Evolutionary conservation across 2,329 filamentous ascomycete genomes (phyloP).

Genomic region (Fusarium paranaense): DNA sequence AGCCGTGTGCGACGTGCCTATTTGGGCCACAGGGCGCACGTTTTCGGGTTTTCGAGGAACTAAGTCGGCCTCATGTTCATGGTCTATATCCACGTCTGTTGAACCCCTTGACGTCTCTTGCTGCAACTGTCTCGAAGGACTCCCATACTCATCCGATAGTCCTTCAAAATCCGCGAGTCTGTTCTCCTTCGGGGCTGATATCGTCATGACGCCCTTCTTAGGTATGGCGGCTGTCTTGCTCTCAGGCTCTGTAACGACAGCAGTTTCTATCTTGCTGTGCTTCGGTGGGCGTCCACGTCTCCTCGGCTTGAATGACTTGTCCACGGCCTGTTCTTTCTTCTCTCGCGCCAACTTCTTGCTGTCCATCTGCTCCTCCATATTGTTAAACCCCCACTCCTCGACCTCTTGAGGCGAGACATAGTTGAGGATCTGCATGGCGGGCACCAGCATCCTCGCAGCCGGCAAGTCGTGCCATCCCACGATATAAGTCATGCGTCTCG

Average conservation of each 20-base stretch:
- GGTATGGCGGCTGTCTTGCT: conserved; percentile 37
- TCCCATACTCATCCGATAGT: conserved; percentile 46
- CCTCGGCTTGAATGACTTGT: conserved; percentile 22
- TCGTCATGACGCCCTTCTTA: conserved; percentile 49
- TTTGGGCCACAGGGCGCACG: background rate
- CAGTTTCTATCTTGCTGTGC: conserved; percentile 49
- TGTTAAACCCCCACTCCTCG: conserved; percentile 67
- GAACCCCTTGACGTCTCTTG: conserved; percentile 33
- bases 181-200: conserved; percentile 52
- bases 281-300: conserved; percentile 46
- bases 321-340: conserved; percentile 41
- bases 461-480: conserved; percentile 67
- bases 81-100: conserved; percentile 6
- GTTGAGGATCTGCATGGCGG: conserved; percentile 61
- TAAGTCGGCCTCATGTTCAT: background rate
- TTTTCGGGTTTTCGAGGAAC: background rate
- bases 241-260: conserved; percentile 44
- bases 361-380: conserved; percentile 57
- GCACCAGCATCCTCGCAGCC: conserved; percentile 59
- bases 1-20: background rate
- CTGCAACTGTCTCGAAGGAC: conserved; percentile 44
- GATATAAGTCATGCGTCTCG: conserved; percentile 63
- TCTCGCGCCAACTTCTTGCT: conserved; percentile 47
- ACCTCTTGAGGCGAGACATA: conserved; percentile 68
- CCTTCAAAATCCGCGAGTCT: conserved; percentile 47